Conservation (phyloP, 176 grass and related monocot species). For the Bonia amplexicaulis region DNA sequence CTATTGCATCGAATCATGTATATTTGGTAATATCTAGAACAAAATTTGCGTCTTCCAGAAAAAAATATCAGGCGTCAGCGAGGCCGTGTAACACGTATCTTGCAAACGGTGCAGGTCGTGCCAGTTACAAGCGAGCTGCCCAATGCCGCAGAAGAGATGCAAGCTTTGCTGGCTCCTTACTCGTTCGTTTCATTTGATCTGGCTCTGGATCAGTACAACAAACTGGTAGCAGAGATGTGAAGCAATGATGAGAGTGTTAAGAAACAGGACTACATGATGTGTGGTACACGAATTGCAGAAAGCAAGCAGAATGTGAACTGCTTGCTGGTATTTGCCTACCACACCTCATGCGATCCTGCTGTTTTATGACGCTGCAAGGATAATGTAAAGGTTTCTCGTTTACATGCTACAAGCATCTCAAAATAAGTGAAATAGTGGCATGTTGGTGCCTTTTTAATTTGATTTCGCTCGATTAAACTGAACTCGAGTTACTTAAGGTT, state of each 20-base stretch:
- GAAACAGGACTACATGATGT: no score
- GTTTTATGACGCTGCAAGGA: background rate
- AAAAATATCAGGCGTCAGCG: no score
- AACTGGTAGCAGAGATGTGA: no score
- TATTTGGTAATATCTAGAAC: no score
- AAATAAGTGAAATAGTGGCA: background rate
- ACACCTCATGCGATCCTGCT: no score
- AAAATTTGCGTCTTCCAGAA: no score
- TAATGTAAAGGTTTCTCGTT: background rate
- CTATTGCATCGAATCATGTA: no score
- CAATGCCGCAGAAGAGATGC: slow-evolving; percentile 2
- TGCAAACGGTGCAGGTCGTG: slow-evolving; percentile 1
- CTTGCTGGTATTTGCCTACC: no score
- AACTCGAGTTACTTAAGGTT: background rate
- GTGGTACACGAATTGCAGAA: no score
- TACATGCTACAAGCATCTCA: background rate
- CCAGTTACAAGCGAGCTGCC: background rate
- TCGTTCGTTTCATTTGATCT: slow-evolving; percentile 19
- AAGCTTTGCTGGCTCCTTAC: background rate
- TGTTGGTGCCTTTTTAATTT: background rate
- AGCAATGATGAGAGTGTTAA: no score
- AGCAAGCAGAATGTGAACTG: no score
- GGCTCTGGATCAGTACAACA: background rate
- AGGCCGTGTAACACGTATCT: background rate
- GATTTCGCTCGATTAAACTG: background rate